Conservation (phyloP, 2,329 filamentous ascomycete genomes). For the Annulohypoxylon truncatum region DNA sequence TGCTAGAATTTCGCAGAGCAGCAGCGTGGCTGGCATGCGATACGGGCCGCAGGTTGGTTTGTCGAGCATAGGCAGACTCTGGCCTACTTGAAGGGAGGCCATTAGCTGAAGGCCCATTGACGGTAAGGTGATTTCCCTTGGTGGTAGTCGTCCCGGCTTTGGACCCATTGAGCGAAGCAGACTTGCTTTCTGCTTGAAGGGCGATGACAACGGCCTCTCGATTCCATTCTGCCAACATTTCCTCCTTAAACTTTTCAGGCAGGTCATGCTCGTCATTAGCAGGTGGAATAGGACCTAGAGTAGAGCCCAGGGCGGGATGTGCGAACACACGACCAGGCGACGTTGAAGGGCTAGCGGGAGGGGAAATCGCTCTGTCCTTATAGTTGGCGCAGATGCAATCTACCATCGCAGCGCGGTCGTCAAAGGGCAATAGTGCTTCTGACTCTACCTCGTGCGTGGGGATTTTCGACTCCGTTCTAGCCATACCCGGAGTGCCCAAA, state of each 20-base stretch:
- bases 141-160: constrained; percentile 70
- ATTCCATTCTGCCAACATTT: constrained; percentile 84
- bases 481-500: constrained; percentile 66
- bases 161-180: constrained; percentile 81
- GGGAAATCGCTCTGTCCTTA: constrained; percentile 68
- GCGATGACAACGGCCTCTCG: constrained; percentile 77
- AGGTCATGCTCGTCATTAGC: constrained; percentile 64
- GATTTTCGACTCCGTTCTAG: constrained; percentile 58
- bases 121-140: constrained; percentile 66
- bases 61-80: constrained; percentile 62
- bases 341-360: constrained; percentile 74
- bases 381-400: constrained; percentile 81
- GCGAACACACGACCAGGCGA: constrained; percentile 75
- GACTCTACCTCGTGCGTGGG: constrained; percentile 67
- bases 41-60: constrained; percentile 62
- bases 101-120: constrained; percentile 61
- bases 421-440: constrained; percentile 78
- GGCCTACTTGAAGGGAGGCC: constrained; percentile 55
- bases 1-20: constrained; percentile 65
- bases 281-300: constrained; percentile 55
- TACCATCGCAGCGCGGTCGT: constrained; percentile 77
- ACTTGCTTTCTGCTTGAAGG: constrained; percentile 75
- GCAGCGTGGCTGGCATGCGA: constrained; percentile 56
- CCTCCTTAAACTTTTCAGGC: constrained; percentile 74
- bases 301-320: constrained; percentile 69